These are phyloP conservation scores for Fusarium udum DNA, from an alignment of 2,329 filamentous ascomycete genomes.

Conservation along the genomic window DNA sequence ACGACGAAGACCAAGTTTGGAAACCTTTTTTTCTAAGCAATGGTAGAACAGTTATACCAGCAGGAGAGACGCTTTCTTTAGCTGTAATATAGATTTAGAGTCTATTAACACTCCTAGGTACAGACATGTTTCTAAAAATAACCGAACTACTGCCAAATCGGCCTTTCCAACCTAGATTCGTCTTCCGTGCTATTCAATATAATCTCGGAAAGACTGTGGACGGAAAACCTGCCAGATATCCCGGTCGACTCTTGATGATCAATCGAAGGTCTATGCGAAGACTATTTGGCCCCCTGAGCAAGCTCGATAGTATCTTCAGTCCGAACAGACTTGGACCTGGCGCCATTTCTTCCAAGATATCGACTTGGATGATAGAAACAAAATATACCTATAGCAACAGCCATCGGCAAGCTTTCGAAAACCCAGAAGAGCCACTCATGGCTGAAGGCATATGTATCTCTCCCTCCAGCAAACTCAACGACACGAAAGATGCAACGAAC, in stretches of 20 bases:
- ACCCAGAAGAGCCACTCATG: conserved; percentile 64
- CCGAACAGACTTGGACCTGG: background rate
- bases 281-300: background rate
- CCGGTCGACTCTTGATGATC: background rate
- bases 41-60: conserved; percentile 16
- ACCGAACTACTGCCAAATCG: background rate
- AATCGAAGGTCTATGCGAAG: background rate
- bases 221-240: background rate
- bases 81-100: background rate
- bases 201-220: background rate
- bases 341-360: conserved; percentile 45
- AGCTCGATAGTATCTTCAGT: conserved; percentile 22
- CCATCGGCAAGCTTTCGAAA: conserved; percentile 60
- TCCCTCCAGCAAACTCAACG: conserved; percentile 61
- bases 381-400: conserved; percentile 58
- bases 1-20: conserved; percentile 37
- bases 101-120: background rate
- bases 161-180: too few species aligned
- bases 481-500: conserved; percentile 63
- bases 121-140: background rate
- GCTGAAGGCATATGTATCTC: conserved; percentile 59
- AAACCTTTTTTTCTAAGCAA: conserved; percentile 32
- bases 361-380: conserved; percentile 59
- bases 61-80: background rate
- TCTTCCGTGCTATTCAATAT: background rate